Conservation (phyloP, 2,329 filamentous ascomycete genomes). For the Daldinia sp. region DNA sequence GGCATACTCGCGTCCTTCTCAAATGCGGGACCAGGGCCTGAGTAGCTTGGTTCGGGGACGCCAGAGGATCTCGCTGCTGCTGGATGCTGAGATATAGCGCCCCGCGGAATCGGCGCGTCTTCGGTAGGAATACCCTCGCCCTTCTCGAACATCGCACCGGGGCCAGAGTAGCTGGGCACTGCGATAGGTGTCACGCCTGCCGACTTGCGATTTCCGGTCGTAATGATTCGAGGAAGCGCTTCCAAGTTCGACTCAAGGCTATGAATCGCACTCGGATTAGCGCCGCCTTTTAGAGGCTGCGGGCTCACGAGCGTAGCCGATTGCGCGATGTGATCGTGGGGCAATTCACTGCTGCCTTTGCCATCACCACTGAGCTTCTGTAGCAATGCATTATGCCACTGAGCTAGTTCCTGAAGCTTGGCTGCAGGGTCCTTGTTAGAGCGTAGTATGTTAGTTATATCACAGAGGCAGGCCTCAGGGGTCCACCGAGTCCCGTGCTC, state of each 20-base stretch:
- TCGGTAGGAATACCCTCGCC: slow-evolving; percentile 57
- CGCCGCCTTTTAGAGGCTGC: slow-evolving; percentile 58
- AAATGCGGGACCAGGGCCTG: slow-evolving; percentile 62
- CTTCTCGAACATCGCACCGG: slow-evolving; percentile 65
- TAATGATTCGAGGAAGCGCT: slow-evolving; percentile 21
- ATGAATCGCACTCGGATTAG: slow-evolving; percentile 50
- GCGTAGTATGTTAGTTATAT: slow-evolving; percentile 65
- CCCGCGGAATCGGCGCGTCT: slow-evolving; percentile 56
- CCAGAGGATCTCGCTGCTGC: slow-evolving; percentile 31
- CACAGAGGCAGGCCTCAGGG: slow-evolving; percentile 66
- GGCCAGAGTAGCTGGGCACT: slow-evolving; percentile 63
- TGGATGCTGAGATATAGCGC: slow-evolving; percentile 38
- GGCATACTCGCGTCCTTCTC: slow-evolving; percentile 63
- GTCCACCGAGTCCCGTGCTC: slow-evolving; percentile 65
- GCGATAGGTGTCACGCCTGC: slow-evolving; percentile 49
- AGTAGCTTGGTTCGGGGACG: slow-evolving; percentile 61
- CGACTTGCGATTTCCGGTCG: slow-evolving; percentile 19
- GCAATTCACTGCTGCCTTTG: slow-evolving; percentile 58
- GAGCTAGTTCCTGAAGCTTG: slow-evolving; percentile 76
- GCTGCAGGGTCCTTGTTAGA: slow-evolving; percentile 74
- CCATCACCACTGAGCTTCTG: slow-evolving; percentile 60
- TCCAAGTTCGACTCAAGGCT: slow-evolving; percentile 42
- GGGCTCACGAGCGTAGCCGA: slow-evolving; percentile 56
- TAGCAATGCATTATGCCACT: slow-evolving; percentile 73
- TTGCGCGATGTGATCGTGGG: slow-evolving; percentile 60